Percentiles rank a stretch among this genome's conserved stretches.
Evolutionary conservation across 2,329 filamentous ascomycete genomes (phyloP).

Genomic region (Cercospora sp.): DNA sequence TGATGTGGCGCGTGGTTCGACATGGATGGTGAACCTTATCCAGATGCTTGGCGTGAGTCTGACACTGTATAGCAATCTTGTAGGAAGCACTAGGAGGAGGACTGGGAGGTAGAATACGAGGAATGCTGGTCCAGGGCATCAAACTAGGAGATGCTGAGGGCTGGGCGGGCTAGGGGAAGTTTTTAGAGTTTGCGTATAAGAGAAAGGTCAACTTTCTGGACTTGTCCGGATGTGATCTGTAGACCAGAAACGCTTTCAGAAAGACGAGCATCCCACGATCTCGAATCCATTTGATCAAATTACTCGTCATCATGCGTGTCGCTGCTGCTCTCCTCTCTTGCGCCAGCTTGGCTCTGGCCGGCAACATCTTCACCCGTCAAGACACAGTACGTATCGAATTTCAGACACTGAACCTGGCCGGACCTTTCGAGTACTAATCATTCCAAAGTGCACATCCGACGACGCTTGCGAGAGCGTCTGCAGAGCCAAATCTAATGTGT

Average conservation of each 20-base stretch:
- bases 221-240: neutral
- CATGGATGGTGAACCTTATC: neutral
- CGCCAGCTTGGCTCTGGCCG: slow-evolving; percentile 2
- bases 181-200: neutral
- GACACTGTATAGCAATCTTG: neutral
- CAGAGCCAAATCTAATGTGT: neutral
- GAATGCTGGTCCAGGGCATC: neutral
- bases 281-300: neutral
- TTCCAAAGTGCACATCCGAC: slow-evolving; percentile 18
- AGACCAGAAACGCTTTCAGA: neutral
- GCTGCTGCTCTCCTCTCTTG: neutral
- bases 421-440: neutral
- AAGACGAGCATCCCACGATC: neutral
- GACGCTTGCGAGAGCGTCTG: slow-evolving; percentile 20
- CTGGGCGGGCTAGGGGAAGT: neutral
- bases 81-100: neutral
- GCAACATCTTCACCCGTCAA: neutral
- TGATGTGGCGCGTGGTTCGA: neutral
- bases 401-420: neutral
- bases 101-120: neutral
- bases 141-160: neutral
- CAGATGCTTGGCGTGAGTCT: neutral
- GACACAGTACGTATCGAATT: neutral
- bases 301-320: neutral
- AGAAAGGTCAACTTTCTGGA: neutral